A percentile compares a stretch with the other conserved stretches of the same genome.
phyloP scores from a whole-genome alignment of 495 filamentous ascomycete genomes.

The Platismatia glauca region DNA sequence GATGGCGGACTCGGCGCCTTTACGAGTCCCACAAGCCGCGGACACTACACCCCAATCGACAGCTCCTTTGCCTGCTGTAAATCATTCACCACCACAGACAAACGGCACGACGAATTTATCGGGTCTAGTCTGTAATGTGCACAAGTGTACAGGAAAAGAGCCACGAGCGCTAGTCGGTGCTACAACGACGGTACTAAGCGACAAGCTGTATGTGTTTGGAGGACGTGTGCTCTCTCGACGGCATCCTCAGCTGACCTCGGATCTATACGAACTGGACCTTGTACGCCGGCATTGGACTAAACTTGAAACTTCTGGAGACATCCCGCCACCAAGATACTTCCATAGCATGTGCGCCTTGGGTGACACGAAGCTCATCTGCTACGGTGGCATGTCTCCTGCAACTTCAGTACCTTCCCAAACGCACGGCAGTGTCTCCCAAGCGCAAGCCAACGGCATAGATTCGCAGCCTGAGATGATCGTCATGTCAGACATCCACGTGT shows the following conservation, averaged over 20 bases:
- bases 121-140: constrained; percentile 87
- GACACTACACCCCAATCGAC: constrained; percentile 4
- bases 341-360: constrained; percentile 90
- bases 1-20: constrained; percentile 2
- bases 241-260: constrained; percentile 72
- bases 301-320: constrained; percentile 71
- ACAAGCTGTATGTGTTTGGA: constrained; percentile 94
- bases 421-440: constrained; percentile 31
- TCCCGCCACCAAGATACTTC: constrained; percentile 88
- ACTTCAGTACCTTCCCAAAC: constrained; percentile 33
- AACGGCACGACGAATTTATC: constrained; percentile 59
- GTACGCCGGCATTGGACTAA: constrained; percentile 88
- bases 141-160: constrained; percentile 81
- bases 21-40: constrained; percentile 2
- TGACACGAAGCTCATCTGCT: constrained; percentile 93
- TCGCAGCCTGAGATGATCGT: constrained; percentile 80
- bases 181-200: constrained; percentile 87
- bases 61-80: constrained; percentile 25
- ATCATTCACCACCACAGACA: constrained; percentile 25
- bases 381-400: constrained; percentile 92
- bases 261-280: constrained; percentile 88
- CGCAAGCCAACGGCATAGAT: constrained; percentile 43
- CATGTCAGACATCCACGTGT: constrained; percentile 97
- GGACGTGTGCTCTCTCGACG: constrained; percentile 78
- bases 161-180: constrained; percentile 88